Percentiles rank a stretch among this genome's conserved stretches.
Evolutionary conservation across 768 basidiomycete species (phyloP).

Genomic region (Trametes cinnabarina): DNA sequence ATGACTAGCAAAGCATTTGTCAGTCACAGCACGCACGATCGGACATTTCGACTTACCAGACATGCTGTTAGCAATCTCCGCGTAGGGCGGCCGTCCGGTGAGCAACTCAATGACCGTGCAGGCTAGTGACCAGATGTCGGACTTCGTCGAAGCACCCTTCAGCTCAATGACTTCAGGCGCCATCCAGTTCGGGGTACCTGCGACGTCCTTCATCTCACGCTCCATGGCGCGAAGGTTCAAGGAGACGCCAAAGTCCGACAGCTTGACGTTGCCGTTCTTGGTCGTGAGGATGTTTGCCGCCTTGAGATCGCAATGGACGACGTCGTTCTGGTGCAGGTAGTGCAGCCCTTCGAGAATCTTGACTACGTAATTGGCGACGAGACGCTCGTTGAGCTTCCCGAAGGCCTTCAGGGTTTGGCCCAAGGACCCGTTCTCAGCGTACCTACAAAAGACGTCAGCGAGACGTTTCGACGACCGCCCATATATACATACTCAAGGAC

Average conservation of each 20-base stretch:
- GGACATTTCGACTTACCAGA: conserved; percentile 52
- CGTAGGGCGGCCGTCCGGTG: conserved; percentile 90
- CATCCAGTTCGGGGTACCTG: conserved; percentile 99
- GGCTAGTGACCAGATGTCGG: conserved; percentile 94
- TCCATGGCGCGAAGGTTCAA: conserved; percentile 92
- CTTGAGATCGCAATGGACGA: conserved; percentile 97
- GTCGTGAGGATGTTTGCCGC: conserved; percentile 99
- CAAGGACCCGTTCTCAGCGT: conserved; percentile 94
- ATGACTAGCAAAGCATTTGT: conserved; percentile 56
- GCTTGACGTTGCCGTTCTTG: conserved; percentile 95
- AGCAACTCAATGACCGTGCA: conserved; percentile 94
- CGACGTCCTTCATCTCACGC: conserved; percentile 78
- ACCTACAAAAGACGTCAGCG: conserved; percentile 47
- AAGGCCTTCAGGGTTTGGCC: conserved; percentile 92
- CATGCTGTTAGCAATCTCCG: conserved; percentile 87
- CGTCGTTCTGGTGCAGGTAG: conserved; percentile 85
- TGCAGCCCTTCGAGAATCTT: conserved; percentile 96
- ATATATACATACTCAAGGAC: conserved; percentile 78
- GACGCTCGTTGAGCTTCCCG: conserved; percentile 87
- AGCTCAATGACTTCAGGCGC: conserved; percentile 97
- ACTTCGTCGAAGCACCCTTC: conserved; percentile 88
- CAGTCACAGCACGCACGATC: neutral
- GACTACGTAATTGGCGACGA: conserved; percentile 91
- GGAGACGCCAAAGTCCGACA: conserved; percentile 97
- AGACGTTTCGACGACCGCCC: conserved; percentile 16